Evolutionary conservation across 257 asterid species (phyloP).

Genomic region (Prunella vulgaris): DNA sequence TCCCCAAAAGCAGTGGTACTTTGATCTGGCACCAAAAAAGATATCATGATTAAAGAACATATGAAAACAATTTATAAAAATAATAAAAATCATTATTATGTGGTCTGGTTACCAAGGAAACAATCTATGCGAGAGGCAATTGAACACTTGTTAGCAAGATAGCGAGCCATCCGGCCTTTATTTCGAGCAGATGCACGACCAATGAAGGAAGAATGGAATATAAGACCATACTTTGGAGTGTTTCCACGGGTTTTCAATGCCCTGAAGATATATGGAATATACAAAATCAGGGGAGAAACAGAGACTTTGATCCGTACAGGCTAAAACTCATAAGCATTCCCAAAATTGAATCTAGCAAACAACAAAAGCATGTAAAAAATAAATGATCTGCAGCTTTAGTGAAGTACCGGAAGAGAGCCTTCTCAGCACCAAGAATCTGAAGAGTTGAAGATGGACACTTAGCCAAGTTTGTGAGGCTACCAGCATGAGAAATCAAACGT

Average conservation of each 20-base stretch:
- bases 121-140: conserved; percentile 97
- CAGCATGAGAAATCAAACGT: conserved; percentile 96
- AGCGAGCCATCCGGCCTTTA: conserved; percentile 98
- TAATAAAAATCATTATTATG: background rate
- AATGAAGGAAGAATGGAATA: conserved; percentile 95
- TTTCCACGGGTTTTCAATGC: conserved; percentile 90
- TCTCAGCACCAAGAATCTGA: conserved; percentile 98
- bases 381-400: background rate
- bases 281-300: background rate
- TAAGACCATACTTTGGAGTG: conserved; percentile 97
- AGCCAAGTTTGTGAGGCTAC: conserved; percentile 93
- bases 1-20: conserved; percentile 77
- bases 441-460: conserved; percentile 96
- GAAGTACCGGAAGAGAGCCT: conserved; percentile 85
- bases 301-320: background rate
- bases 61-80: background rate
- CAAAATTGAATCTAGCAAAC: background rate
- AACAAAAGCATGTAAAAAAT: background rate
- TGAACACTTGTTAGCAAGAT: conserved; percentile 98
- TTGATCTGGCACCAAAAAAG: conserved; percentile 42
- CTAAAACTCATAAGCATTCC: background rate
- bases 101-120: conserved; percentile 55
- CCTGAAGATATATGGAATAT: conserved; percentile 33
- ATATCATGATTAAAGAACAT: background rate
- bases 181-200: conserved; percentile 94